phyloP scores from a whole-genome alignment of 129 eudicot genomes.

The Saussurea involucrata region DNA sequence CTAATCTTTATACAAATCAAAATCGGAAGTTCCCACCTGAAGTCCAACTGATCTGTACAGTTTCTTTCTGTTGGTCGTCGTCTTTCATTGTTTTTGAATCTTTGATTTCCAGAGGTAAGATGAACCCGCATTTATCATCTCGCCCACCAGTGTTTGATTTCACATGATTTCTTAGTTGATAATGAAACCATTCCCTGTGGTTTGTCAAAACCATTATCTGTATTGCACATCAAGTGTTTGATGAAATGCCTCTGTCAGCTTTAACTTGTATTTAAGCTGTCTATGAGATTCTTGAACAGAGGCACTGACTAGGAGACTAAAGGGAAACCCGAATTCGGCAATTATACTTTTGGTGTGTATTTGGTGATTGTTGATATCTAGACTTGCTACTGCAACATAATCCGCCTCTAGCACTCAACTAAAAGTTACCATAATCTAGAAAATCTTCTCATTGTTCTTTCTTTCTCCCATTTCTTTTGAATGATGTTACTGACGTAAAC shows the following conservation, averaged over 20 bases:
- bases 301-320: not conserved
- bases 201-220: not conserved
- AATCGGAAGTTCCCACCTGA: not conserved
- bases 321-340: not conserved
- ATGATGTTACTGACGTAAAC: not conserved
- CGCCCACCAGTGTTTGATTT: not conserved
- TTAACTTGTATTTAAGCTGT: not conserved
- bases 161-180: not conserved
- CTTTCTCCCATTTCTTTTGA: not conserved
- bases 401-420: not conserved
- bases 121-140: not conserved
- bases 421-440: not conserved
- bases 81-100: slow-evolving; percentile 6
- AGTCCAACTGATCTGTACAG: not conserved
- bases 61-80: not conserved
- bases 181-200: not conserved
- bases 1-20: not conserved
- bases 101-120: slow-evolving; percentile 1
- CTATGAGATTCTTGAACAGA: not conserved
- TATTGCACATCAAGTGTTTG: slow-evolving; percentile 10
- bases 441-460: not conserved
- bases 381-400: not conserved
- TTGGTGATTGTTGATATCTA: not conserved
- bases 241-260: not conserved
- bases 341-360: not conserved